Conservation (phyloP, 140 eudicot species). For the Cichorium intybus region DNA sequence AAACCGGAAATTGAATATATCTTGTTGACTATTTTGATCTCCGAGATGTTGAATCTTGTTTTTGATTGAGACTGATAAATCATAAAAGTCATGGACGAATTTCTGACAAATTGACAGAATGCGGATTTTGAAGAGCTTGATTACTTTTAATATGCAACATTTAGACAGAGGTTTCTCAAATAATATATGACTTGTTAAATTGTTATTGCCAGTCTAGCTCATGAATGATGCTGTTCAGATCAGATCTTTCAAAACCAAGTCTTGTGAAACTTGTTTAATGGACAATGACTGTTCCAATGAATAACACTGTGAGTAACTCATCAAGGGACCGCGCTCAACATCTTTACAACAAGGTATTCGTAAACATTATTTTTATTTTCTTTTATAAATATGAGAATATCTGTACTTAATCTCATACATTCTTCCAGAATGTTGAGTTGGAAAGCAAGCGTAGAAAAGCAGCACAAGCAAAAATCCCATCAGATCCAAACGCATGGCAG, state of each 20-base stretch:
- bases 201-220: constrained; percentile 5
- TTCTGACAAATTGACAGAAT: constrained; percentile 9
- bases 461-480: constrained; percentile 71
- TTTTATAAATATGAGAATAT: no score
- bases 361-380: not conserved
- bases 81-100: not conserved
- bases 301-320: constrained; percentile 42
- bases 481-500: constrained; percentile 83
- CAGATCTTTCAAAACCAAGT: constrained; percentile 26
- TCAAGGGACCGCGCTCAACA: constrained; percentile 66
- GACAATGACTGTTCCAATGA: constrained; percentile 84
- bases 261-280: constrained; percentile 43
- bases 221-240: constrained; percentile 31
- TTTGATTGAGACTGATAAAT: constrained; percentile 8
- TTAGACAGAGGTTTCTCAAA: not conserved
- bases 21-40: not conserved
- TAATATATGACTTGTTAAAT: constrained; percentile 6
- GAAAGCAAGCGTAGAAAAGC: constrained; percentile 80
- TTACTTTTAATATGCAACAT: not conserved
- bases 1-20: not conserved
- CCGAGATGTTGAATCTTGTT: not conserved
- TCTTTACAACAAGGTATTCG: constrained; percentile 59
- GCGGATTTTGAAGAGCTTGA: not conserved
- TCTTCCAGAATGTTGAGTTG: constrained; percentile 67
- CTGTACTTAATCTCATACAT: constrained; percentile 12